Evolutionary conservation across 805 yeast species (phyloP).

Genomic region (Suhomyces sp.): DNA sequence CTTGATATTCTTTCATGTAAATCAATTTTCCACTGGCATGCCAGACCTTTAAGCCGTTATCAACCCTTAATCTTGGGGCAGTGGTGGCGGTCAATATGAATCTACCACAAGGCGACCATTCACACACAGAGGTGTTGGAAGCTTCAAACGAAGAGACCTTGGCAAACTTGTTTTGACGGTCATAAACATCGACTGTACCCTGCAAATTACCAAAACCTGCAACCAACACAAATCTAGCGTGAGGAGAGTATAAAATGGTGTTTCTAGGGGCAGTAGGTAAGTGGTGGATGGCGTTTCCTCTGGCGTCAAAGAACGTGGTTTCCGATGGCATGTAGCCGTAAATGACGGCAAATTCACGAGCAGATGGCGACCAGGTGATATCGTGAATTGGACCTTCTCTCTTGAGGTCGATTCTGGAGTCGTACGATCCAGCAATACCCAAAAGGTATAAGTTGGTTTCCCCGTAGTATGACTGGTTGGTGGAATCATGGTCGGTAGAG

Average conservation of each 20-base stretch:
- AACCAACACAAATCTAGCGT: conserved; percentile 83
- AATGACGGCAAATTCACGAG: conserved; percentile 94
- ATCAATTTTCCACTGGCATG: conserved; percentile 82
- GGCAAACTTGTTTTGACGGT: conserved; percentile 79
- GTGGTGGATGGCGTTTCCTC: conserved; percentile 83
- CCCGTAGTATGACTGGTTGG: conserved; percentile 94
- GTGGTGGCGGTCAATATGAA: conserved; percentile 93
- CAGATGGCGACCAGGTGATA: conserved; percentile 94
- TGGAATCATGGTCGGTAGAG: conserved; percentile 91
- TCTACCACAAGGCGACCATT: conserved; percentile 98
- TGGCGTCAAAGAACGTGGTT: conserved; percentile 89
- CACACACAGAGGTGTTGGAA: conserved; percentile 91
- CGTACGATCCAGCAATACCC: conserved; percentile 90
- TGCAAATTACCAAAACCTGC: conserved; percentile 98
- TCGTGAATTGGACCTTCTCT: conserved; percentile 98
- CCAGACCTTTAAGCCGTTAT: conserved; percentile 93
- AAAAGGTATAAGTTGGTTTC: conserved; percentile 88
- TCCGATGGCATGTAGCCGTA: conserved; percentile 98
- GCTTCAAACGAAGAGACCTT: conserved; percentile 85
- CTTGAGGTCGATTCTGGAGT: conserved; percentile 80
- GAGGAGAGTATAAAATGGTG: conserved; percentile 89
- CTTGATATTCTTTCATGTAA: conserved; percentile 75
- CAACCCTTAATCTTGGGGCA: conserved; percentile 94
- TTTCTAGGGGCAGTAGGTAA: conserved; percentile 87
- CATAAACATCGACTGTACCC: conserved; percentile 93